These are phyloP conservation scores for Macrophomina pseudophaseolina DNA, from an alignment of 2,329 filamentous ascomycete genomes.

Conservation along the genomic window DNA sequence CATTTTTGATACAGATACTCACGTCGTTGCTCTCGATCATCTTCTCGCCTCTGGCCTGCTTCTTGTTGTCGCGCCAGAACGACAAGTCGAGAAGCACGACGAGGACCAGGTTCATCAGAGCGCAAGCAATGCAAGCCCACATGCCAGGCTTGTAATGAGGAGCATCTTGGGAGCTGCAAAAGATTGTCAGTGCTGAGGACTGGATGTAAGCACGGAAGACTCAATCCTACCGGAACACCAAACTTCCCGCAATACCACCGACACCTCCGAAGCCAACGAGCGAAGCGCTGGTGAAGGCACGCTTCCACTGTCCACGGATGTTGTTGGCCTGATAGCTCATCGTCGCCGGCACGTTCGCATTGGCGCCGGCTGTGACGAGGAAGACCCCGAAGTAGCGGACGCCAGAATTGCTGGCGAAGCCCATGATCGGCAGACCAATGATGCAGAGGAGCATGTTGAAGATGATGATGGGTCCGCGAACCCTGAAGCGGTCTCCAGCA, in stretches of 20 bases:
- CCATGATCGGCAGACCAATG: conserved; percentile 74
- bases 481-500: conserved; percentile 68
- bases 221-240: conserved; percentile 63
- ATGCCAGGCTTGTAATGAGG: conserved; percentile 44
- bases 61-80: conserved; percentile 44
- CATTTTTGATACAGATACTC: conserved; percentile 25
- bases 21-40: conserved; percentile 47
- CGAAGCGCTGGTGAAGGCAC: conserved; percentile 76
- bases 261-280: conserved; percentile 78
- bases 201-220: background rate
- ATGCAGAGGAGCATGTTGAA: conserved; percentile 70
- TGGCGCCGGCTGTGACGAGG: conserved; percentile 75
- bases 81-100: conserved; percentile 39
- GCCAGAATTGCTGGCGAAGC: conserved; percentile 62
- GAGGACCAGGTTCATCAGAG: conserved; percentile 43
- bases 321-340: conserved; percentile 88
- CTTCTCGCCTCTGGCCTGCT: conserved; percentile 48
- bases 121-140: conserved; percentile 46
- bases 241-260: conserved; percentile 75
- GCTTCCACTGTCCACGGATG: conserved; percentile 86
- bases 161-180: conserved; percentile 42
- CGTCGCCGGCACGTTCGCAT: conserved; percentile 75
- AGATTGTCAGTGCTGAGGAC: background rate
- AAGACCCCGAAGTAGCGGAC: conserved; percentile 78
- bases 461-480: conserved; percentile 70